Base-by-base conservation (phyloP, 495 filamentous ascomycete genomes). In the Penicillium riverlandense region DNA sequence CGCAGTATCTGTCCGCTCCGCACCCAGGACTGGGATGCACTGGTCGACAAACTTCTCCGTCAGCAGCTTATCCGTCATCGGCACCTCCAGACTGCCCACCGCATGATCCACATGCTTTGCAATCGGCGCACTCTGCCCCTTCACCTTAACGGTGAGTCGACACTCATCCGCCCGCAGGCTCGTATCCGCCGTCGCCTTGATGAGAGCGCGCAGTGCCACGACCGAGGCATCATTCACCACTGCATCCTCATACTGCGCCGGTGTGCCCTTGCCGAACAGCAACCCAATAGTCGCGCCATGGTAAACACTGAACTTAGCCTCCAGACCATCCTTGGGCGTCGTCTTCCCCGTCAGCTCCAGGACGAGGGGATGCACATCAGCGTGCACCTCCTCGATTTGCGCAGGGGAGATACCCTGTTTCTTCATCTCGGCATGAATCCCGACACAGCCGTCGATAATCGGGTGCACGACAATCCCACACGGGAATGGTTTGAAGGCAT, bases 391-490 rank as follows among this genome's bases (percentile, higher is more conserved):
- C 16, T 45, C 11, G 15, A 55, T 45, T 6, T 47, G 27, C 11
- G 46, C 35, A n/a, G 41, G 8, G 11, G 30, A 27, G 11, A 53
- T 9, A 12, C 44, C 46, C 48, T 59, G 55, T 15, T 47, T 47
- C 27, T 53, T 34, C 33, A 70, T 45, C 41, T 76, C 62, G 4
- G 55, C 46, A 45, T 70, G 62, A 29, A 77, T 39, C 50, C 70
- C 66, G 8, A 69, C 62, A 41, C 66, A 71, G 6, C 52, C 75
- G 49, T 78, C 75, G 53, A 78, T 78, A 8, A 67, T 61, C 1
- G 74, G 72, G 48, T 80, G 76, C 28, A 76, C 71, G 10, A 78
- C 72, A 54, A 80, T 78, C 6, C 73, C 76, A 53, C 75, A 78
- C 7, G 74, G 74, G 45, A 70, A 80, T 1, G 72, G 75, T 54